phyloP scores from a whole-genome alignment of 2,329 filamentous ascomycete genomes.

The Thermomyces lanuginosus region DNA sequence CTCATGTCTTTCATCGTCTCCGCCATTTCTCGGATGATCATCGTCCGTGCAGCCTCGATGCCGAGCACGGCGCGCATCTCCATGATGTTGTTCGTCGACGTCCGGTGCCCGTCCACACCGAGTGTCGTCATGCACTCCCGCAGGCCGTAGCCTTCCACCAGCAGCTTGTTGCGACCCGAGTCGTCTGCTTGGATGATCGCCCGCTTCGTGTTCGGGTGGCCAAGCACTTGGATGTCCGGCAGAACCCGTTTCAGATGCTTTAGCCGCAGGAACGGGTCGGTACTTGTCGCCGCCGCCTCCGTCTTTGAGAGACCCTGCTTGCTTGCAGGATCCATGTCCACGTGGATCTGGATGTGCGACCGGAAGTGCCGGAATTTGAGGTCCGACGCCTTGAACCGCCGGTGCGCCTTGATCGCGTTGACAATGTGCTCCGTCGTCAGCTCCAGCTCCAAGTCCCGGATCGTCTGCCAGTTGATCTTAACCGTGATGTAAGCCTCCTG shows the following conservation, averaged over 20 bases:
- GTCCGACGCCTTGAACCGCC: constrained; percentile 55
- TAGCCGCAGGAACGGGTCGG: constrained; percentile 42
- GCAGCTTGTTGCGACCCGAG: constrained; percentile 50
- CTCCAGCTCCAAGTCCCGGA: constrained; percentile 68
- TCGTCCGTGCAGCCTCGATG: constrained; percentile 81
- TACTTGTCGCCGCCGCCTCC: constrained; percentile 26
- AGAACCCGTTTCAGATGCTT: constrained; percentile 72
- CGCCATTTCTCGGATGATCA: constrained; percentile 77
- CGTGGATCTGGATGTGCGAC: constrained; percentile 53
- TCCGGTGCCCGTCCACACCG: constrained; percentile 64
- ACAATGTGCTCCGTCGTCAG: constrained; percentile 59
- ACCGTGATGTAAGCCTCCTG: constrained; percentile 62
- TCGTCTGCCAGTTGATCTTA: constrained; percentile 61
- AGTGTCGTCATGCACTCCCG: constrained; percentile 82
- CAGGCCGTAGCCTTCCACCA: constrained; percentile 88
- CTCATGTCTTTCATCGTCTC: constrained; percentile 85
- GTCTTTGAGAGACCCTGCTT: constrained; percentile 25
- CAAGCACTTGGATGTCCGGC: constrained; percentile 71
- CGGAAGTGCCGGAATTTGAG: constrained; percentile 38
- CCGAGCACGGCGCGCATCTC: constrained; percentile 76
- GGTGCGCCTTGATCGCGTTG: constrained; percentile 59
- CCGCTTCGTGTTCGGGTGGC: constrained; percentile 69
- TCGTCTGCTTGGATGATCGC: constrained; percentile 79
- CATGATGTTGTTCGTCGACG: constrained; percentile 73
- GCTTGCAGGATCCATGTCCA: constrained; percentile 33